Evolutionary conservation across 208 protist species (phyloP), one percentile per base, ranked within the genome.

Genomic region (Crithidia bombi): DNA sequence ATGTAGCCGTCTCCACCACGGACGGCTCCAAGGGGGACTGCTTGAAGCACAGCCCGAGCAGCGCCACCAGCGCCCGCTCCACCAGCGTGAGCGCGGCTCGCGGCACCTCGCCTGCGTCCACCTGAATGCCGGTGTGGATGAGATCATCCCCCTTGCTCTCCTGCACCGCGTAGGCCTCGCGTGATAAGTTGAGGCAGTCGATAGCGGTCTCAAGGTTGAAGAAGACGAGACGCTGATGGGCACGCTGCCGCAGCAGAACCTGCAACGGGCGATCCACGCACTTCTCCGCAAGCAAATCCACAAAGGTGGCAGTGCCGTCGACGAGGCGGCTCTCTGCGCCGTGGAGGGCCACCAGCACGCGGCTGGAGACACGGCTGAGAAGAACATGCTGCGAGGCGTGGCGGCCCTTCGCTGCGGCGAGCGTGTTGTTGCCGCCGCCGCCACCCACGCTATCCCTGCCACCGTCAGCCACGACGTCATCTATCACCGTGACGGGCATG

Each of bases 201-300:
- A 97, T 87, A 17, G 88, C 81, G 12, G 86, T 95, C 74, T 97
- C 91, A 19, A 96, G 68, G 59, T 91, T 95, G 77, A 96, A 96
- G 75, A 96, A 94, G 14, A 90, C 88, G 26, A 93, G 68, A 69
- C 38, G 56, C 64, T 71, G 65, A 12, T 49, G 68, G 5, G 54
- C 67, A 17, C 69, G 55, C 46, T 79, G 74, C 0, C 62, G 59
- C 36, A 79, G 58, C 44, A 65, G 59, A 50, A 70, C 73, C 21
- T 69, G 55, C 32, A 83, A 49, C 3, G 78, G 68, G 0, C 49
- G 55, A 17, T 76, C 73, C 15, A 79, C 46, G 21, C 75, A 65
- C 43, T 65, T 62, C 12, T 83, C 78, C 7, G 71, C 78, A 17
- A 79, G 51, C 21, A 73, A 32, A 28, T 79, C 78, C 19, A 83